Evolutionary conservation across 2,329 filamentous ascomycete genomes (phyloP).

Genomic region (Helotiales sp.): DNA sequence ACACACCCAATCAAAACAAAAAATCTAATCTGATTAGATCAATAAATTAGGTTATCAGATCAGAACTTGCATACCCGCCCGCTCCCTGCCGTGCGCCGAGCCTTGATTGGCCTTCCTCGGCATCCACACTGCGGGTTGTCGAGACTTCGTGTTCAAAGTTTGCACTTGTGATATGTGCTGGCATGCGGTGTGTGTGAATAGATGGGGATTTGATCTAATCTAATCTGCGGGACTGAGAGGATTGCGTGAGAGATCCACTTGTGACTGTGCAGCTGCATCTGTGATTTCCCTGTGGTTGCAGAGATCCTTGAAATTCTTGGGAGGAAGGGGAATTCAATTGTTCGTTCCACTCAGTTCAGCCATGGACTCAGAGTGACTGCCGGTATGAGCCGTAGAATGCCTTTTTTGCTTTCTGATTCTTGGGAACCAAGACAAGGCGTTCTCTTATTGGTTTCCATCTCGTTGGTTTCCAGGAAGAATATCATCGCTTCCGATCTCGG

Average conservation of each 20-base stretch:
- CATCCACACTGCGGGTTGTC: neutral
- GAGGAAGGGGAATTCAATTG: neutral
- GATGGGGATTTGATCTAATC: too few relatives aligned
- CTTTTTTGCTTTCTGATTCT: neutral
- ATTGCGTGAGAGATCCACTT: neutral
- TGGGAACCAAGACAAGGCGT: neutral
- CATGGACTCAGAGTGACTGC: neutral
- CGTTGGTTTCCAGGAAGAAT: neutral
- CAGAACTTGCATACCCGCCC: neutral
- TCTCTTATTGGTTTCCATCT: neutral
- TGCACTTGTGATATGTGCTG: neutral
- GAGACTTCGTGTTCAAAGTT: neutral
- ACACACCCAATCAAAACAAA: neutral
- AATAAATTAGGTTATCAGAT: neutral
- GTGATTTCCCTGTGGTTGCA: neutral
- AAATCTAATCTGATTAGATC: conserved; percentile 13
- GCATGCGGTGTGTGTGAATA: neutral
- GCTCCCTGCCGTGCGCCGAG: conserved; percentile 2
- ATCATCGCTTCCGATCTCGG: neutral
- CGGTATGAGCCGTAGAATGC: neutral
- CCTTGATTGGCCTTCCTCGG: neutral
- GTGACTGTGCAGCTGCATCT: neutral
- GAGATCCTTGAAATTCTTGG: neutral
- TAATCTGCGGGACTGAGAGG: neutral
- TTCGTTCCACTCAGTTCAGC: neutral